Evolutionary conservation across 2,329 filamentous ascomycete species (phyloP), one percentile per base, ranked within the genome.

Genomic region (Purpureocillium takamizusanense): DNA sequence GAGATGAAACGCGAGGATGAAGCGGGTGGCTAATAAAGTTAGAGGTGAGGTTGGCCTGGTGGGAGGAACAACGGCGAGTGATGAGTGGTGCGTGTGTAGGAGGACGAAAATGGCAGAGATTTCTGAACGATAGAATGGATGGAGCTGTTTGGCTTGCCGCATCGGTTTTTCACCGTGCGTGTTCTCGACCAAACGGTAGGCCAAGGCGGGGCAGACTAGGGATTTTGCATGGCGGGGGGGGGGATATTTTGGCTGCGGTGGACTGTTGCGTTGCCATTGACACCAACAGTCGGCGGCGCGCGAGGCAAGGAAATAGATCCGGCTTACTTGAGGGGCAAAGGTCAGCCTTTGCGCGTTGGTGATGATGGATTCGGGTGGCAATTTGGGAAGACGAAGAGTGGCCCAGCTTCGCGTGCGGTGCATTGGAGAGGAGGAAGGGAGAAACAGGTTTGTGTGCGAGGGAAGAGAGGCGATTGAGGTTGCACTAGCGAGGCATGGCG

Each of bases 51-150:
- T 12, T 13, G 28, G 28, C 7, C 13, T 12, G 28, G 13, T 7
- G 12, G 28, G 13, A 6, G 28, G 7, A 30, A 30, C 28, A 30
- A 30, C 11, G 28, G 11, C 28, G 11, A 14, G 28, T 6, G n/a
- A 30, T 14, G n/a, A 30, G 28, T 13, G 13, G 11, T 13, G 28
- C 11, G 41, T 39, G 43, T 35, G 35, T 25, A 25, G 21, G 31
- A 40, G 35, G 38, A 42, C 37, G 43, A 46, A 44, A 46, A 49
- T 46, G 43, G 44, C 43, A 49, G 25, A 51, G 47, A 50, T 45
- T 51, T 50, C 49, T 50, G 21, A 25, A 25, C 49, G 46, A 42
- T 41, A 38, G 45, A 45, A 46, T 44, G 38, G 29, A 41, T 33
- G 36, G 28, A 14, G n/a, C 28, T 13, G 28, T 25, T 25, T 25